Base-by-base conservation (phyloP, 305 asterid species). In the Fraxinus sp. region DNA sequence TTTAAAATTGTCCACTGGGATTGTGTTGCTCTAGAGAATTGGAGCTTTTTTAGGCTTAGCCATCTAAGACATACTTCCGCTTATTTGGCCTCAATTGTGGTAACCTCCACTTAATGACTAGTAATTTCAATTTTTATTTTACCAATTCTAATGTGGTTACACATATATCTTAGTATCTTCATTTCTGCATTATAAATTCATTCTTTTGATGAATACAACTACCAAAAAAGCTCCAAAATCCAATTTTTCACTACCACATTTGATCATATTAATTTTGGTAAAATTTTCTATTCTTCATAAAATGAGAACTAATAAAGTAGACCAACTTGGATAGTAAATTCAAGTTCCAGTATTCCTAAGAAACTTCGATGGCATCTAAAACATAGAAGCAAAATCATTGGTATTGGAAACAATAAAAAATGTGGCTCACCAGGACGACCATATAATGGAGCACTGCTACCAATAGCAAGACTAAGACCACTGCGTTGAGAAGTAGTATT, bases 381-480 rank as follows among this genome's bases (percentile, higher is more conserved):
- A 28, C 20, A 30, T 30, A 30, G 18, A 70, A 70, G 39, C 37
- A 70, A 28, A 70, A 4, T 11, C 10, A 55, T 18, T 18, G 46
- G 18, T 35, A 81, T 5, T 74, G 30, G 59, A 78, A 74, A 43
- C 33, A 32, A 36, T 49, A 32, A 75, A 14, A 32, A 80, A 66
- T 35, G 55, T 77, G 62, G 78, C 97, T 82, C 79, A 96, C 99
- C 89, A 55, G 87, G 86, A 79, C 11, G 68, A 64, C 79, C 80
- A 75, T 70, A 79, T 81, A 81, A 74, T 26, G 89, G 88, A 83
- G 87, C 36, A 76, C 83, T 81, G 49, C 68, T 80, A 16, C 97
- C 98, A 84, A 94, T 89, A 81, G 99, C 97, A 84, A 93, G 89
- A 73, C 94, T 87, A 70, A 93, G 95, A 32, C 95, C 97, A 85